phyloP scores from a whole-genome alignment of 139 green algal species.

The Micractinium conductrix region DNA sequence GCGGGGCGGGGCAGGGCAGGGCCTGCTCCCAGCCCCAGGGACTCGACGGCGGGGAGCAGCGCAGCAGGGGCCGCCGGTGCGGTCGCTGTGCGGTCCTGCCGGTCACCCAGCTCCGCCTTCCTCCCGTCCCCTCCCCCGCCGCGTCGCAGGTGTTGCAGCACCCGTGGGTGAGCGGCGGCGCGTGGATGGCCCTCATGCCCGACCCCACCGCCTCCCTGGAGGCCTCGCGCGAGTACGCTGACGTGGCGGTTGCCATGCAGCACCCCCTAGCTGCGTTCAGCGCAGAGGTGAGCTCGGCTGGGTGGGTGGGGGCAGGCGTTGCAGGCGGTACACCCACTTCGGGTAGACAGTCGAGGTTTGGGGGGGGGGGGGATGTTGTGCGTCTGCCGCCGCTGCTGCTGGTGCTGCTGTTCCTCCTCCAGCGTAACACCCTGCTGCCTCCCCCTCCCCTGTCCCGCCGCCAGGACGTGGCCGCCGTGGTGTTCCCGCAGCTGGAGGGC shows the following conservation, averaged over 20 bases:
- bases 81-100: background rate
- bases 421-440: too few species aligned
- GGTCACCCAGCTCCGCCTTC: too few species aligned
- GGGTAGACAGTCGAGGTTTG: too few species aligned
- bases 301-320: too few species aligned
- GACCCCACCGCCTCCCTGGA: background rate
- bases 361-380: too few species aligned
- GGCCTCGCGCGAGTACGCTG: background rate
- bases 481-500: slow-evolving; percentile 27
- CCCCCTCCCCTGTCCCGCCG: too few species aligned
- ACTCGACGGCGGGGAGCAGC: too few species aligned
- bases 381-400: background rate
- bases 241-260: background rate
- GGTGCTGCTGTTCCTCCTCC: background rate
- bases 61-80: background rate
- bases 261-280: background rate
- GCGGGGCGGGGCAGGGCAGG: too few species aligned
- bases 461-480: slow-evolving; percentile 30
- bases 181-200: background rate
- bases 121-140: background rate
- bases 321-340: too few species aligned
- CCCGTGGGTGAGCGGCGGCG: slow-evolving; percentile 40
- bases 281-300: background rate
- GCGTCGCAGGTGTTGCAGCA: slow-evolving; percentile 34
- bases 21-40: too few species aligned